phyloP scores from a whole-genome alignment of 1,139 yeast genomes.

The Casaregolazyma suthepensis region DNA sequence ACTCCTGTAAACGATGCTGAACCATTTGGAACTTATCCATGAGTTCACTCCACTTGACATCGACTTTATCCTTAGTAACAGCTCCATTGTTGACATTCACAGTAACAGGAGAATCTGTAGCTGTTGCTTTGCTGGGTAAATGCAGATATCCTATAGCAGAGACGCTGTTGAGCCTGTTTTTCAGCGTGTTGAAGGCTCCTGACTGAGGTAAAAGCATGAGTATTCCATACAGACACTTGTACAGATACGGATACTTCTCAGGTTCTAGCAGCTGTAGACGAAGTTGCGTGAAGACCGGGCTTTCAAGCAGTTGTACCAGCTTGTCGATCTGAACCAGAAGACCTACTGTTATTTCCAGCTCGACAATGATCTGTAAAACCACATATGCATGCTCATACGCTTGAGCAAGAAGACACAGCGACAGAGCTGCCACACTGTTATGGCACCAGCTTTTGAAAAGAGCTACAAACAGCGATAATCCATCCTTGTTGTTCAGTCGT shows the following conservation, averaged over 20 bases:
- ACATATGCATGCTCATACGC: constrained; percentile 84
- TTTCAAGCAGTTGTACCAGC: constrained; percentile 71
- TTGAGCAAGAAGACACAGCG: constrained; percentile 80
- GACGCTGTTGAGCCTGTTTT: constrained; percentile 64
- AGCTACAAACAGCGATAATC: constrained; percentile 65
- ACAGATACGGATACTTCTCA: constrained; percentile 70
- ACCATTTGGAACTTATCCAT: constrained; percentile 55
- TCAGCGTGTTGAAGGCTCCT: constrained; percentile 76
- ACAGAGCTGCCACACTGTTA: constrained; percentile 82
- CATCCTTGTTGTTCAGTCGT: constrained; percentile 46
- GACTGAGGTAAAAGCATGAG: constrained; percentile 95
- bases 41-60: constrained; percentile 46
- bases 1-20: constrained; percentile 51
- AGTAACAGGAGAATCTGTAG: constrained; percentile 8
- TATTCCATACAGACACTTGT: constrained; percentile 85
- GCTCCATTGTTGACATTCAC: constrained; percentile 8
- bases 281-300: constrained; percentile 85
- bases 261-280: constrained; percentile 87
- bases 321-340: constrained; percentile 73
- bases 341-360: constrained; percentile 66
- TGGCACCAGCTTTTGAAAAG: constrained; percentile 91
- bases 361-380: constrained; percentile 68
- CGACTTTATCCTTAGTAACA: constrained; percentile 9
- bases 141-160: constrained; percentile 37
- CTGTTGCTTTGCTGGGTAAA: constrained; percentile 18